These are phyloP conservation scores for Microsporum audouinii DNA, from an alignment of 2,329 filamentous ascomycete species.

Conservation along the genomic window DNA sequence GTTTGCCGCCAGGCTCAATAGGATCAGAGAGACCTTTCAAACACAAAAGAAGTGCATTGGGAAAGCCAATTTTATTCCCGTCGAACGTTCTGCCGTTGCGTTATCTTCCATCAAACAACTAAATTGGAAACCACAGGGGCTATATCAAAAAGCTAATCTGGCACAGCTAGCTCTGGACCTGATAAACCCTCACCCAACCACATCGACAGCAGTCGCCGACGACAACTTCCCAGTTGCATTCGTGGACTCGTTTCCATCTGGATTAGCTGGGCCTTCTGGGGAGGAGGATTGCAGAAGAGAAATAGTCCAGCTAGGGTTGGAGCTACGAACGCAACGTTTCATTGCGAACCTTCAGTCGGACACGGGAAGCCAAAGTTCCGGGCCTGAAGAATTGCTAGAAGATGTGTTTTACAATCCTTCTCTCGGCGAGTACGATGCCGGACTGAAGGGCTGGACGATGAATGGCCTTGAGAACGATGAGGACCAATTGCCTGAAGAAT, in stretches of 20 bases:
- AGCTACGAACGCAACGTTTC: slow-evolving; percentile 14
- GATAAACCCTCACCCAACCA: not conserved
- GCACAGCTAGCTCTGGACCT: slow-evolving; percentile 13
- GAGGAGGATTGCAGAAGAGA: not conserved
- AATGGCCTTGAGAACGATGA: slow-evolving; percentile 10
- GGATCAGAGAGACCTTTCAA: slow-evolving; percentile 8
- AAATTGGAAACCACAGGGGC: slow-evolving; percentile 6
- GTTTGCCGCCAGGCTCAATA: slow-evolving; percentile 5
- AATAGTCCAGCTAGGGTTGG: slow-evolving; percentile 12
- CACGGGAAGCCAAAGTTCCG: not conserved
- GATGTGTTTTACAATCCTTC: slow-evolving; percentile 7
- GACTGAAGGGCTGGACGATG: slow-evolving; percentile 11
- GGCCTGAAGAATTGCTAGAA: slow-evolving; percentile 1
- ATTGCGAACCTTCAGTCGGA: slow-evolving; percentile 4
- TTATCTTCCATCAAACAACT: slow-evolving; percentile 7
- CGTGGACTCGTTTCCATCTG: not conserved
- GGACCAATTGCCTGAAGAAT: slow-evolving; percentile 6
- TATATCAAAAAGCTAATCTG: slow-evolving; percentile 14
- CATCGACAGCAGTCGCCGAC: not conserved
- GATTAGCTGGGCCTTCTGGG: not conserved
- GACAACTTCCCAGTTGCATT: slow-evolving; percentile 8
- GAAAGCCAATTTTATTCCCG: slow-evolving; percentile 10
- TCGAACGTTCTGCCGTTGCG: not conserved
- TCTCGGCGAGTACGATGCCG: not conserved
- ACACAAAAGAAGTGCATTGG: slow-evolving; percentile 10